Evolutionary conservation across 2,329 filamentous ascomycete genomes (phyloP), one percentile per base, ranked within the genome.

Genomic region (Colletotrichum lupini): DNA sequence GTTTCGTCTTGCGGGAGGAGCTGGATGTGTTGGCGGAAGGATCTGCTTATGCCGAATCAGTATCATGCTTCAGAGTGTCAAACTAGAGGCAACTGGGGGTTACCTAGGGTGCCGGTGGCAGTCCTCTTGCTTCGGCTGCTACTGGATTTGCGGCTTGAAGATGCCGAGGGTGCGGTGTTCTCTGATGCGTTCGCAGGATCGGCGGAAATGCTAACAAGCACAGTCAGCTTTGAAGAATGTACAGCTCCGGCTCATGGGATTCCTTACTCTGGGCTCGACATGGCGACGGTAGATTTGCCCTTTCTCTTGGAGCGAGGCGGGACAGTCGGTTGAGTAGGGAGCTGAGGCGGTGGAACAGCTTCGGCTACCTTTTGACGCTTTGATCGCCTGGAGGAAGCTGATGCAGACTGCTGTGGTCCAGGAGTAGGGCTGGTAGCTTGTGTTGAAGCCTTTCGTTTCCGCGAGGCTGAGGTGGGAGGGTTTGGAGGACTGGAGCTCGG

Each of bases 361-460:
- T 90, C 88, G 79, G 88, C 83, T 75, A 91, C 88, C 82, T 93
- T 94, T 82, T 91, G 91, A 83, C 92, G 90, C 86, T 94, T 96
- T 82, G 91, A 87, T 83, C 90, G 90, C 84, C 91, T 89, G 79
- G 87, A 81, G 74, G 88, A 83, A 62, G 82, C 30, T 61, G 57
- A 59, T n/a, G 66, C 56, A 19, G 77, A 67, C 24, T 75, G 72
- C 52, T 75, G 49, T 32, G 67, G 28, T 52, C 49, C 52, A 32
- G 64, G 65, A 28, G 82, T 79, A 73, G 87, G 85, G 79, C 82
- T 87, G 73, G 84, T 83, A 77, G 90, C 90, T 77, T 85, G 86
- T 76, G 86, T 83, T 76, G 90, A 82, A 75, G 88, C 88, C 86
- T 97, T 98, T 81, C 95, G 92, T 87, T 98, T 98, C 81, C 92